These are phyloP conservation scores for Elsinoe perseae DNA, from an alignment of 2,329 filamentous ascomycete genomes.

Conservation along the genomic window DNA sequence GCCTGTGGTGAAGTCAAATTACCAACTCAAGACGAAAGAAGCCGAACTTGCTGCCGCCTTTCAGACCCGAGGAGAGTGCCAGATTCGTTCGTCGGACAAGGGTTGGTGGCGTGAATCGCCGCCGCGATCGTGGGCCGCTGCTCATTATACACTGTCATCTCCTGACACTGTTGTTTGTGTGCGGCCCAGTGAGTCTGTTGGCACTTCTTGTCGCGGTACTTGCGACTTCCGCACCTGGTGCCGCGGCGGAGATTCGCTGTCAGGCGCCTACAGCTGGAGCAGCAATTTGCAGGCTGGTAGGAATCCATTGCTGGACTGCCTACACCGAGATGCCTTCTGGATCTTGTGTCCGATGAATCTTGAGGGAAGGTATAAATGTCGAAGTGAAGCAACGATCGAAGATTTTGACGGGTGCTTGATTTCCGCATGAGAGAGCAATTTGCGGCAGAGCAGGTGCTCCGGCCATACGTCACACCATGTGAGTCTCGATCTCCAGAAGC, in stretches of 20 bases:
- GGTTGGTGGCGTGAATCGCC: not conserved
- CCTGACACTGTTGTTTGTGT: too few relatives aligned
- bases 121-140: not conserved
- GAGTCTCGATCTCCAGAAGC: too few relatives aligned
- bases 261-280: not conserved
- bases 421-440: too few relatives aligned
- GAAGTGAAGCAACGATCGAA: too few relatives aligned
- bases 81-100: slow-evolving; percentile 13
- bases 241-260: slow-evolving; percentile 20
- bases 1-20: slow-evolving; percentile 22
- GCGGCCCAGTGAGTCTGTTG: slow-evolving; percentile 18
- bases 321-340: too few relatives aligned
- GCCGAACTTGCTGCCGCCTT: not conserved
- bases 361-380: too few relatives aligned
- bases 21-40: slow-evolving; percentile 12
- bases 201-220: slow-evolving; percentile 29
- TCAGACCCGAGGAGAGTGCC: not conserved
- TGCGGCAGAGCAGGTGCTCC: too few relatives aligned
- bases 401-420: too few relatives aligned
- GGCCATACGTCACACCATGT: too few relatives aligned
- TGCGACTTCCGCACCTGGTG: slow-evolving; percentile 25
- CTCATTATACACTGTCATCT: not conserved
- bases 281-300: too few relatives aligned
- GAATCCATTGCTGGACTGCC: too few relatives aligned
- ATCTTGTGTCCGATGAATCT: too few relatives aligned